These are phyloP conservation scores for Talaromyces amestolkiae DNA, from an alignment of 2,329 filamentous ascomycete genomes.

Conservation along the genomic window DNA sequence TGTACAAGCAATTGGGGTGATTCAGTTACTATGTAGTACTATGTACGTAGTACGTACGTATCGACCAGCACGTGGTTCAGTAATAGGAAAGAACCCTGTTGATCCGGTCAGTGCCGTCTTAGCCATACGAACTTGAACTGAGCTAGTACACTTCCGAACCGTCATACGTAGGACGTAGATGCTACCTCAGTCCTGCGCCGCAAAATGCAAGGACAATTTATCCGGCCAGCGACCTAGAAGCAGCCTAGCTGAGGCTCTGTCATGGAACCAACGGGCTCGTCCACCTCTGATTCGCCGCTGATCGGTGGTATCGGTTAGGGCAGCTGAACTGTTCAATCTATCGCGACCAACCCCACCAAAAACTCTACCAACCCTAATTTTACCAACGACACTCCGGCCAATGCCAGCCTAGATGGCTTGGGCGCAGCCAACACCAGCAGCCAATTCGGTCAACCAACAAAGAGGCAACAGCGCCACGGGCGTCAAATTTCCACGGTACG, in stretches of 20 bases:
- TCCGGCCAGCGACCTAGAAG: background rate
- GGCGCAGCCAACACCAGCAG: background rate
- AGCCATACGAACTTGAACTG: background rate
- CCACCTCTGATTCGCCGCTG: background rate
- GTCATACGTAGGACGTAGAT: background rate
- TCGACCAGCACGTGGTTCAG: background rate
- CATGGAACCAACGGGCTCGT: background rate
- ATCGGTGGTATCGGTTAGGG: background rate
- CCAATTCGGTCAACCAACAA: background rate
- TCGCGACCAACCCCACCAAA: background rate
- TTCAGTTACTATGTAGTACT: no score
- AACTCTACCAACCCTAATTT: background rate
- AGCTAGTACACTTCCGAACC: background rate
- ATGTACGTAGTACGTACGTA: background rate
- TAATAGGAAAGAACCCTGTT: conserved; percentile 2
- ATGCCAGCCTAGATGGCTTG: background rate
- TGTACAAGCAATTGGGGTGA: background rate
- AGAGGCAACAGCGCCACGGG: background rate
- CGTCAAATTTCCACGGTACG: conserved; percentile 3
- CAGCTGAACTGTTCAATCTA: background rate
- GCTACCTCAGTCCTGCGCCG: background rate
- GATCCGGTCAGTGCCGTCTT: conserved; percentile 9
- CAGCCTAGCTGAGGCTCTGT: conserved; percentile 12
- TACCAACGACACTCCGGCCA: background rate
- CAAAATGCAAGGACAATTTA: background rate